Evolutionary conservation across 345 rosid genomes (phyloP).

Genomic region (Aurinia saxatilis): DNA sequence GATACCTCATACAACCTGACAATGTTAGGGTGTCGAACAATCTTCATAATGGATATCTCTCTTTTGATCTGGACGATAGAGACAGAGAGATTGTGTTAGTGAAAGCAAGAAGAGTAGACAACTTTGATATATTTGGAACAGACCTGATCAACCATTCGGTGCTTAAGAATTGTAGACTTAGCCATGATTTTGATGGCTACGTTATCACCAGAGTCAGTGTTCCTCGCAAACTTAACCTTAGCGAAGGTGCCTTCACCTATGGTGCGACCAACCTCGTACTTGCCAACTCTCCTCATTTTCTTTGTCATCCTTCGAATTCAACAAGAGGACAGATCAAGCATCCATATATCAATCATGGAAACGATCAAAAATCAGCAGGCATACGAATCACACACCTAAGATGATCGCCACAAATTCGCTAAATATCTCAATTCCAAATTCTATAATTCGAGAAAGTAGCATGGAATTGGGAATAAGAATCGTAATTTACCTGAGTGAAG

Average conservation of each 20-base stretch:
- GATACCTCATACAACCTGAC: constrained; percentile 78
- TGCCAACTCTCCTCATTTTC: constrained; percentile 52
- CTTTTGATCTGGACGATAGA: constrained; percentile 55
- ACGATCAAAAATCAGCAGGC: no score
- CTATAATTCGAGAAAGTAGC: no score
- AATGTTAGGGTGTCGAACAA: constrained; percentile 79
- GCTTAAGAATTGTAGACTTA: constrained; percentile 72
- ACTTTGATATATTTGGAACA: neutral
- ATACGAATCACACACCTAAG: no score
- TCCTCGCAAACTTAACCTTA: constrained; percentile 83
- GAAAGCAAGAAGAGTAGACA: neutral
- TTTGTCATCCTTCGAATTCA: constrained; percentile 37
- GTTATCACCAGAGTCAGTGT: constrained; percentile 57
- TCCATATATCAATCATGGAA: no score
- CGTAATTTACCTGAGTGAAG: no score
- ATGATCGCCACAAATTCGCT: no score
- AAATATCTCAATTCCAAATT: no score
- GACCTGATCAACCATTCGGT: constrained; percentile 92
- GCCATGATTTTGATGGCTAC: constrained; percentile 85
- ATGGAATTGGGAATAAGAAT: no score
- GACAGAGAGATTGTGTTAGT: neutral
- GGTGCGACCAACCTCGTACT: constrained; percentile 80
- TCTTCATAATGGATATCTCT: constrained; percentile 92
- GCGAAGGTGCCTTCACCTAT: constrained; percentile 95
- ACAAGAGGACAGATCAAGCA: no score